Evolutionary conservation across 768 basidiomycete genomes (phyloP).

Genomic region (Macrolepiota albuminosa): DNA sequence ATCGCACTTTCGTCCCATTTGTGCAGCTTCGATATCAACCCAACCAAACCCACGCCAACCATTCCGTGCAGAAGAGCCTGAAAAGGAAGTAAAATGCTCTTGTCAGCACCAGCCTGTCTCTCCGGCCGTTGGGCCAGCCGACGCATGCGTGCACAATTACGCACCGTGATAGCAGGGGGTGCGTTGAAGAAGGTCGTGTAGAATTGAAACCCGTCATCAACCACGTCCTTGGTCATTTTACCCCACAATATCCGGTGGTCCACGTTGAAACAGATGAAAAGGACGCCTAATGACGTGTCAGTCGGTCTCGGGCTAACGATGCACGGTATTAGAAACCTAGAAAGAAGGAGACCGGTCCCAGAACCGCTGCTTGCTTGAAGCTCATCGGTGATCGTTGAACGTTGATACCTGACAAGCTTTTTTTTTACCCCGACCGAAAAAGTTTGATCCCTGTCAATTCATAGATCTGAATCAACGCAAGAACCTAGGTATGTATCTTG

Average conservation of each 20-base stretch:
- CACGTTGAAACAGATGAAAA: constrained; percentile 82
- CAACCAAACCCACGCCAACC: constrained; percentile 71
- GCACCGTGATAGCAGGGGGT: constrained; percentile 90
- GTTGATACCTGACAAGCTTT: neutral
- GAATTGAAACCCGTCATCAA: constrained; percentile 81
- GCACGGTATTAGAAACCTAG: constrained; percentile 52
- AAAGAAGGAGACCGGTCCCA: constrained; percentile 86
- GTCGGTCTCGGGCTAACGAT: neutral
- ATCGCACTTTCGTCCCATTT: constrained; percentile 91
- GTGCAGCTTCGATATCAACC: constrained; percentile 74
- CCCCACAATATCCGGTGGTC: constrained; percentile 84
- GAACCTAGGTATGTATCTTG: neutral
- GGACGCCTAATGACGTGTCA: constrained; percentile 46
- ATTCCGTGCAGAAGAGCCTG: constrained; percentile 87
- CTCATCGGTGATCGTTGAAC: constrained; percentile 50
- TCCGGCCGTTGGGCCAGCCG: neutral
- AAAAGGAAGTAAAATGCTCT: neutral
- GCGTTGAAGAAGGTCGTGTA: constrained; percentile 92
- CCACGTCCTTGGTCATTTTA: constrained; percentile 54
- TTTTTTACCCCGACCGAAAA: neutral
- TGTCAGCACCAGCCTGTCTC: neutral
- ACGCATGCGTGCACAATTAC: neutral
- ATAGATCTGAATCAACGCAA: neutral
- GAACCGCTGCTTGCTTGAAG: constrained; percentile 85
- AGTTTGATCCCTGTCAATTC: constrained; percentile 2